Conservation (phyloP, 306 rosid species). For the Acmispon strigosus region DNA sequence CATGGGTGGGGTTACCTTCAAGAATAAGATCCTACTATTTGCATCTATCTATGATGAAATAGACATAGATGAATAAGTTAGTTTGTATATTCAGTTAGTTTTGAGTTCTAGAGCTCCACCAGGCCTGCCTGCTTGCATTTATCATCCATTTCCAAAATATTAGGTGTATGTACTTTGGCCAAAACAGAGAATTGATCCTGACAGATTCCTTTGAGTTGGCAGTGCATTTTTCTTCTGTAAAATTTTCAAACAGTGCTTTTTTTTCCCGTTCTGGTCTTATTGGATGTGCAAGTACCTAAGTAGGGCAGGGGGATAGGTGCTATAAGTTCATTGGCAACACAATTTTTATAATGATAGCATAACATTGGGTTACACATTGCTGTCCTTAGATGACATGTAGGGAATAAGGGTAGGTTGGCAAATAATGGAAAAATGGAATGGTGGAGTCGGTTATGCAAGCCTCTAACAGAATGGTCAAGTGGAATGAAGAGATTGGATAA, state of each 20-base stretch:
- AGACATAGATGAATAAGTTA: background rate
- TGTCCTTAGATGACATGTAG: too few relatives aligned
- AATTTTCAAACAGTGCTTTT: background rate
- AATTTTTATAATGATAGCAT: background rate
- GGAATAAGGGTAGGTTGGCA: too few relatives aligned
- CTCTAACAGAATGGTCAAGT: background rate
- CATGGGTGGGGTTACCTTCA: background rate
- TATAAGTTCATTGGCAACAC: background rate
- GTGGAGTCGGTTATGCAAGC: background rate
- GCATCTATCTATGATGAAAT: background rate
- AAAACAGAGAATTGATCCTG: background rate
- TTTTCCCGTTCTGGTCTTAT: background rate
- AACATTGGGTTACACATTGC: too few relatives aligned
- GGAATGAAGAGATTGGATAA: background rate
- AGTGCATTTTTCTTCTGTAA: background rate
- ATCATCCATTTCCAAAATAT: background rate
- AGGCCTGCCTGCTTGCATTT: background rate
- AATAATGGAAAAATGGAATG: too few relatives aligned
- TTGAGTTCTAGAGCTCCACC: background rate
- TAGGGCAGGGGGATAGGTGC: background rate
- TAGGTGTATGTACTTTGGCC: background rate
- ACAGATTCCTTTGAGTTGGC: background rate
- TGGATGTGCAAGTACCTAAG: background rate
- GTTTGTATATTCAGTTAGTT: background rate
- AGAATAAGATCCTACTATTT: background rate